Conservation (phyloP, 1,284 basidiomycete genomes). For the Pascua sp. region DNA sequence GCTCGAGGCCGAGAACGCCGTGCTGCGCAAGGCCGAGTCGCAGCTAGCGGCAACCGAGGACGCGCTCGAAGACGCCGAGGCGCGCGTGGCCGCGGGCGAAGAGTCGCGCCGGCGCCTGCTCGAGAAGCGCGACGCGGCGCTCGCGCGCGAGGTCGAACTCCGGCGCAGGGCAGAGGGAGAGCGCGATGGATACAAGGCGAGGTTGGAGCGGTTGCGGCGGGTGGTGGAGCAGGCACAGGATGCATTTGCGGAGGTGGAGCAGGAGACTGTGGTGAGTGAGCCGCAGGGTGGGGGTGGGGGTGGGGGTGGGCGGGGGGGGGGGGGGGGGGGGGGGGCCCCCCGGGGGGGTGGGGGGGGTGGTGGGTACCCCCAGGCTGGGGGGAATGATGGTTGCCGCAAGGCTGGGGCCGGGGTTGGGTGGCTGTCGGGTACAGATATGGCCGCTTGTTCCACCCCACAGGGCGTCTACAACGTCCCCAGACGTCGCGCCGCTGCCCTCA, state of each 20-base stretch:
- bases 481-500: too few species aligned
- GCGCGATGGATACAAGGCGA: conserved; percentile 12
- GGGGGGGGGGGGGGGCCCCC: too few species aligned
- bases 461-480: too few species aligned
- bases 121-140: background rate
- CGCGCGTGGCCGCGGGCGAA: conserved; percentile 1
- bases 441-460: too few species aligned
- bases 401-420: too few species aligned
- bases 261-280: background rate
- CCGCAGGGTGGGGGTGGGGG: too few species aligned
- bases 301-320: too few species aligned
- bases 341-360: too few species aligned
- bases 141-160: background rate
- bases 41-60: conserved; percentile 34
- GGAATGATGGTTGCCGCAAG: too few species aligned
- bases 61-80: conserved; percentile 8
- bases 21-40: conserved; percentile 32
- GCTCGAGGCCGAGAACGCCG: conserved; percentile 35
- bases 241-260: background rate
- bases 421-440: too few species aligned
- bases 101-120: conserved; percentile 6
- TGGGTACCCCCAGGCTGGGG: too few species aligned
- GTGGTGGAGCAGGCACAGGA: background rate
- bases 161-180: conserved; percentile 2
- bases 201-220: conserved; percentile 1